These are phyloP conservation scores for Aethionema arabicum DNA, from an alignment of 345 rosid genomes.

Conservation along the genomic window DNA sequence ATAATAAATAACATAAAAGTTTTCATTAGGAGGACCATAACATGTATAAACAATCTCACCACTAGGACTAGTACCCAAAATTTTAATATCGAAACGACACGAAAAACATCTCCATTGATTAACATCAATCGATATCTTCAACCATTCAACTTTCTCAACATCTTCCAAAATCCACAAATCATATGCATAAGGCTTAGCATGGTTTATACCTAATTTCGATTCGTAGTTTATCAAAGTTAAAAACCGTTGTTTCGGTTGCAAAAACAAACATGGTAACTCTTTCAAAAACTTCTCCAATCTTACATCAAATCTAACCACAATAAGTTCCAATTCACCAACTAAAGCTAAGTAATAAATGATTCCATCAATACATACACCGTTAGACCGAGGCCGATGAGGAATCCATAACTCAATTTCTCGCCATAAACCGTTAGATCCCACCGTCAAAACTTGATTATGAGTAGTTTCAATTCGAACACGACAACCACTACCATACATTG, in stretches of 20 bases:
- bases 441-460: background rate
- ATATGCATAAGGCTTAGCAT: background rate
- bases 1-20: too few species aligned
- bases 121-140: too few species aligned
- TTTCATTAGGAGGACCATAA: too few species aligned
- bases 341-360: conserved; percentile 6
- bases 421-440: background rate
- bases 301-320: background rate
- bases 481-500: background rate
- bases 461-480: background rate
- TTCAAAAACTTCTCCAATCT: conserved; percentile 5
- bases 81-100: too few species aligned
- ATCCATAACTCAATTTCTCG: background rate
- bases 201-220: background rate
- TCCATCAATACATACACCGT: conserved; percentile 3
- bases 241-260: too few species aligned
- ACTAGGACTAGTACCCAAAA: too few species aligned
- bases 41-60: too few species aligned
- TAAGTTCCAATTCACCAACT: too few species aligned
- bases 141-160: background rate
- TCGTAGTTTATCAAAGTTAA: conserved; percentile 8
- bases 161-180: conserved; percentile 14
- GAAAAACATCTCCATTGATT: too few species aligned
- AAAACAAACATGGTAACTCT: too few species aligned
- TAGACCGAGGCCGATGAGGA: background rate